A percentile compares a stretch with the other conserved stretches of the same genome.
Evolutionary conservation across 805 yeast species (phyloP).

Genomic region (Wickerhamomyces alni): DNA sequence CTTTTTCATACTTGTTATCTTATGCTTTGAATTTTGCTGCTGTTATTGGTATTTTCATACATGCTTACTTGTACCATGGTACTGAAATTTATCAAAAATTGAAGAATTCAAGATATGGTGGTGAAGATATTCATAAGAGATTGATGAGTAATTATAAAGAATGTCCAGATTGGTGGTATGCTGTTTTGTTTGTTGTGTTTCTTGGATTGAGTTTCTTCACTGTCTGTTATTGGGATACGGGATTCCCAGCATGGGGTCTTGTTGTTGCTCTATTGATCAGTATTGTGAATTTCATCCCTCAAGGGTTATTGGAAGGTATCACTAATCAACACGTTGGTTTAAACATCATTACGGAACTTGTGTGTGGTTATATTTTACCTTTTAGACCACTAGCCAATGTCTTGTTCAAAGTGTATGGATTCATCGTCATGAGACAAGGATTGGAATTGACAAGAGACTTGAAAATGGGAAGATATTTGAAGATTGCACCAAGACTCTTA

Average conservation of each 20-base stretch:
- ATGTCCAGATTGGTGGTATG: conserved; percentile 56
- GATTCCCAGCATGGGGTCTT: conserved; percentile 61
- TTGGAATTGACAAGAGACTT: conserved; percentile 43
- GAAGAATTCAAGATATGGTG: conserved; percentile 36
- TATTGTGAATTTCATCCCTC: conserved; percentile 48
- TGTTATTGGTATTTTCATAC: conserved; percentile 53
- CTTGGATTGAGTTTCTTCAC: conserved; percentile 26
- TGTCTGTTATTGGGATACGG: conserved; percentile 36
- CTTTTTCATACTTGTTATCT: conserved; percentile 50
- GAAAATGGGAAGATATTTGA: conserved; percentile 52
- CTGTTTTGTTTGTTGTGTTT: conserved; percentile 20
- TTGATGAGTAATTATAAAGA: conserved; percentile 53
- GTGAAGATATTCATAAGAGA: conserved; percentile 39
- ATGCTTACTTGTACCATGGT: conserved; percentile 53
- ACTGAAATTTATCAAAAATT: conserved; percentile 42
- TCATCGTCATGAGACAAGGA: conserved; percentile 49
- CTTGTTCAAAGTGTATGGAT: conserved; percentile 48
- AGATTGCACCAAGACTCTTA: conserved; percentile 50
- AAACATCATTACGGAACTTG: conserved; percentile 52
- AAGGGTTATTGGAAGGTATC: conserved; percentile 51
- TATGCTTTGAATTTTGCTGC: conserved; percentile 61
- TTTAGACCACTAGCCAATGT: conserved; percentile 49
- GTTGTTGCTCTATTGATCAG: conserved; percentile 49
- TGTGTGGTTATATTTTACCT: conserved; percentile 57
- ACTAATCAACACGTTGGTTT: conserved; percentile 51